Evolutionary conservation across 768 basidiomycete genomes (phyloP), one percentile per base, ranked within the genome.

Genomic region (Hygrophorus russula): DNA sequence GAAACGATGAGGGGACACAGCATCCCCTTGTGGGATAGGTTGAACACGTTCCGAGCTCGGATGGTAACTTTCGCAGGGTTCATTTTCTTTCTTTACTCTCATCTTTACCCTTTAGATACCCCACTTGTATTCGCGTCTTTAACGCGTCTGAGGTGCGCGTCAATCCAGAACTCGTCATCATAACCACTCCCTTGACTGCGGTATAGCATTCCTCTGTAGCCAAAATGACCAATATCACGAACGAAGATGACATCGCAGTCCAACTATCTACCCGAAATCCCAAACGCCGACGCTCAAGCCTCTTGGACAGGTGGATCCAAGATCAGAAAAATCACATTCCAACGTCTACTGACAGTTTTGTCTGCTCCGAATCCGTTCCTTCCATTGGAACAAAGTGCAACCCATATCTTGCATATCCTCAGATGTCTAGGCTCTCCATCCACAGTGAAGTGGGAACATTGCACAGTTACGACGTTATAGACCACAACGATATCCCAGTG

Each of bases 231-330:
- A 70, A 72, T 51, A 49, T 50, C 41, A 68, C 69, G 17, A 74
- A 76, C 52, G 63, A 70, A 17, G 71, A 74, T 39, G 71, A 74
- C 71, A 71, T 15, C 73, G 71, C 56, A 66, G 61, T 51, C 33
- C 59, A 55, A 29, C 65, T 68, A 20, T 51, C 61, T 32, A 47
- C 59, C 34, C 55, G 50, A 27, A 56, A 60, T 44, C 61, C 62
- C 17, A 62, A 63, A 35, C 65, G 61, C 32, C 55, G 62, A 48
- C 68, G 66, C 34, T 71, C 72, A n/a, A 73, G 70, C 52, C 58
- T 73, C 58, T 63, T 76, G 43, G 61, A 71, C 57, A 69, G 69
- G 51, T 76, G 73, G 73, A 73, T 76, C 38, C 57, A 65, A 41
- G 71, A 74, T 41, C 73, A 74, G 53, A 70, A 70, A 35, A 46